phyloP scores from a whole-genome alignment of 2,329 filamentous ascomycete species.

The Calonectria honghensis region DNA sequence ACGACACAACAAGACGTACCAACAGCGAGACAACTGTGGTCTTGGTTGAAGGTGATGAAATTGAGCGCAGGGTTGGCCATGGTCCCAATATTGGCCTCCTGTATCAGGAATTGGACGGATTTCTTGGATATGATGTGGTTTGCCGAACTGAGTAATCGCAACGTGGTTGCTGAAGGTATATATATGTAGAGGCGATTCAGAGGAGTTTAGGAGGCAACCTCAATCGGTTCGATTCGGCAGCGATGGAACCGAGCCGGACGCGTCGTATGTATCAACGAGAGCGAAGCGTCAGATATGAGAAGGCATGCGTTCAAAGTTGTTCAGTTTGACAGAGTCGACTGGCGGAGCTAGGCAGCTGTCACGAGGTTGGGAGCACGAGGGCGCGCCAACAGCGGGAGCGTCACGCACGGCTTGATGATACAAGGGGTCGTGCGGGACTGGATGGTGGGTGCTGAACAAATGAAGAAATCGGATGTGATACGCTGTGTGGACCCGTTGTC shows the following conservation, averaged over 20 bases:
- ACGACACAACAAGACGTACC: slow-evolving; percentile 73
- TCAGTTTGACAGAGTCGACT: slow-evolving; percentile 37
- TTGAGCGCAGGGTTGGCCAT: slow-evolving; percentile 88
- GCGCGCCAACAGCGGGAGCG: slow-evolving; percentile 26
- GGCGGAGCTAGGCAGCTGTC: slow-evolving; percentile 45
- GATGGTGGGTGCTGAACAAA: neutral
- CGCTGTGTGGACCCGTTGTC: neutral
- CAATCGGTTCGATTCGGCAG: slow-evolving; percentile 25
- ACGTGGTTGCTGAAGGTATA: neutral
- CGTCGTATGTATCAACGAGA: slow-evolving; percentile 14
- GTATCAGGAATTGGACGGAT: too few species aligned
- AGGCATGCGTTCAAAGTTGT: slow-evolving; percentile 40
- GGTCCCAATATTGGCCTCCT: slow-evolving; percentile 47
- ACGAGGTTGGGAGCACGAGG: slow-evolving; percentile 50
- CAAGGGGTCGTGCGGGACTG: neutral
- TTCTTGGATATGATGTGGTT: neutral
- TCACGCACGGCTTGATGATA: neutral
- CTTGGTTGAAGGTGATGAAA: slow-evolving; percentile 99
- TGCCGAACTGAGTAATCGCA: neutral
- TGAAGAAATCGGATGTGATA: neutral
- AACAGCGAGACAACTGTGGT: slow-evolving; percentile 97
- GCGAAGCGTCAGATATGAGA: slow-evolving; percentile 37
- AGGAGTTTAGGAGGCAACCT: neutral
- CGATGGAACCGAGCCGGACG: neutral
- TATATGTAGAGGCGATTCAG: neutral